Conservation (phyloP, 768 basidiomycete genomes). For the Kwoniella pini region DNA sequence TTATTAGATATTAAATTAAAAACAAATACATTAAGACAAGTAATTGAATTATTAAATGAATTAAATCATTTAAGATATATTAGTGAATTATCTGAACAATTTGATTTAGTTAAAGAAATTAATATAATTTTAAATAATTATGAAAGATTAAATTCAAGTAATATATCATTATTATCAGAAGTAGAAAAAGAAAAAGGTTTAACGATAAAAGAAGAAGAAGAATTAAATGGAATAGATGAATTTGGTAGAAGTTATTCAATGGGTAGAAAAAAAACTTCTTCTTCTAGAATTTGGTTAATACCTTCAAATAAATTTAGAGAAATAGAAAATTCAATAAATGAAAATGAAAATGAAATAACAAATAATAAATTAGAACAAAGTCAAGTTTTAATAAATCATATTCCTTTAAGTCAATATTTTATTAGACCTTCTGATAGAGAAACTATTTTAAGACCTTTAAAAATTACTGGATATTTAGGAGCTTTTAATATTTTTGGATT, state of each 20-base stretch:
- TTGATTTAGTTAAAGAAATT: constrained; percentile 29
- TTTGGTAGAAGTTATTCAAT: constrained; percentile 82
- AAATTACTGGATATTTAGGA: constrained; percentile 77
- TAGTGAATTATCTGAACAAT: constrained; percentile 34
- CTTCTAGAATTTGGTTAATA: constrained; percentile 92
- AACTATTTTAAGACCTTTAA: constrained; percentile 76
- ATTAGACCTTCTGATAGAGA: constrained; percentile 73
- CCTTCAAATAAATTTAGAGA: constrained; percentile 25
- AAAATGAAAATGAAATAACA: not conserved
- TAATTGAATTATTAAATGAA: constrained; percentile 55
- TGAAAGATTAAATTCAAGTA: constrained; percentile 22
- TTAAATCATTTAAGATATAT: constrained; percentile 42
- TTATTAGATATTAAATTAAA: constrained; percentile 66
- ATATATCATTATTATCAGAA: not conserved
- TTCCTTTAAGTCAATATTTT: constrained; percentile 79
- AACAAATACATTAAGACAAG: constrained; percentile 68
- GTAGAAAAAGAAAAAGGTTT: not conserved
- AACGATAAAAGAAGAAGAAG: constrained; percentile 56
- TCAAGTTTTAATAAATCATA: constrained; percentile 80
- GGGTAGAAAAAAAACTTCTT: constrained; percentile 84
- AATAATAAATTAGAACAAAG: constrained; percentile 53
- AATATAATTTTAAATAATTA: constrained; percentile 28
- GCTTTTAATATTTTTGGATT: constrained; percentile 75
- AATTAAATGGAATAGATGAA: constrained; percentile 67
- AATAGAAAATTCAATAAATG: not conserved